A percentile compares a stretch with the other conserved stretches of the same genome.
These are phyloP conservation scores for Calophaca sinica DNA, from an alignment of 306 rosid genomes.

Conservation along the genomic window DNA sequence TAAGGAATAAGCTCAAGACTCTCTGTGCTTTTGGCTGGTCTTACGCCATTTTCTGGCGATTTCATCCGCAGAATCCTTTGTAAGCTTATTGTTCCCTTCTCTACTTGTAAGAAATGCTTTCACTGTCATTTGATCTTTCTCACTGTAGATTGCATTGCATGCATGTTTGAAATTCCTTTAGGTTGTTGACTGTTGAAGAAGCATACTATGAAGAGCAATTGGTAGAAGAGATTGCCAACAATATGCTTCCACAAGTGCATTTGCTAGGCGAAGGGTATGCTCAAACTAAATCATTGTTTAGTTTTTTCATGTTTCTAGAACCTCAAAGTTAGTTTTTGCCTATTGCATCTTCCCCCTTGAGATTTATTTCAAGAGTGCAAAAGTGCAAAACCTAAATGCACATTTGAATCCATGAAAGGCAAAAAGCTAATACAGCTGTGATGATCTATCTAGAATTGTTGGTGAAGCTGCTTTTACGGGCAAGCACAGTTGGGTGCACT, in stretches of 20 bases:
- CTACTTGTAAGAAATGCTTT: not conserved
- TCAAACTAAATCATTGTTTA: not conserved
- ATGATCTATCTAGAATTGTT: conserved; percentile 58
- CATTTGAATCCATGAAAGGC: not conserved
- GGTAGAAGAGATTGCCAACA: conserved; percentile 53
- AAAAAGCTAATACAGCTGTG: conserved; percentile 41
- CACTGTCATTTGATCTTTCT: conserved; percentile 10
- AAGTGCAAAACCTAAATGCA: not conserved
- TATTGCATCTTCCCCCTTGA: not conserved
- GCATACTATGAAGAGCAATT: conserved; percentile 67
- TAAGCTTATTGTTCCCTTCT: conserved; percentile 44
- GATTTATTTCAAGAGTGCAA: no score
- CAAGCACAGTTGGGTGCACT: conserved; percentile 71
- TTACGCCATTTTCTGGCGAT: conserved; percentile 85
- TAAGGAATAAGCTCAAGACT: conserved; percentile 60
- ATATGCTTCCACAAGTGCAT: conserved; percentile 66
- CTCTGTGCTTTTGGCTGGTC: conserved; percentile 76
- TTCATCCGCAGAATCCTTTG: conserved; percentile 68
- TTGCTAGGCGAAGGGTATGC: conserved; percentile 83
- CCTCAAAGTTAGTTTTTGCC: not conserved
- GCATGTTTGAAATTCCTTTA: conserved; percentile 54
- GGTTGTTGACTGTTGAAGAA: conserved; percentile 81
- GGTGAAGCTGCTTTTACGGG: conserved; percentile 83
- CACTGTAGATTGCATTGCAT: conserved; percentile 39
- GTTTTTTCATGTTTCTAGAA: not conserved